Conservation (phyloP, 2,329 filamentous ascomycete genomes). For the Biscogniauxia marginata region DNA sequence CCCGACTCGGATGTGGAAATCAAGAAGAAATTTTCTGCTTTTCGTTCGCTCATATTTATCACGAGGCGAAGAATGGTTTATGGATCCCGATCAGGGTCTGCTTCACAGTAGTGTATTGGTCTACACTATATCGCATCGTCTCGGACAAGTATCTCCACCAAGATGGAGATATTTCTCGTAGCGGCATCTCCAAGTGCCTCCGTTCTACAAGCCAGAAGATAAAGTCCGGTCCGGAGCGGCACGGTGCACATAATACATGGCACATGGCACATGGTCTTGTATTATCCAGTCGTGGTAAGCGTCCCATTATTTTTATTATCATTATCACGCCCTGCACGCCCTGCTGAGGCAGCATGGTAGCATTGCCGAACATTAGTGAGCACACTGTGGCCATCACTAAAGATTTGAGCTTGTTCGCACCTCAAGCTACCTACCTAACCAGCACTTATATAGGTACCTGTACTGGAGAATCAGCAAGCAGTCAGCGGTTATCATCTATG, state of each 20-base stretch:
- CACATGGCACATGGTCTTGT: neutral
- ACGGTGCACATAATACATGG: neutral
- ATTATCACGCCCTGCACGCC: no score
- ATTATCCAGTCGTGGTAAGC: neutral
- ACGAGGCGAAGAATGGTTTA: neutral
- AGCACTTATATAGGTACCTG: neutral
- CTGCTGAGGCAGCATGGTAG: neutral
- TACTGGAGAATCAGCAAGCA: neutral
- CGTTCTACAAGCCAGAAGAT: neutral
- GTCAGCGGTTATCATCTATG: no score
- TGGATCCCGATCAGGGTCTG: neutral
- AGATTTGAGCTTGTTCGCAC: neutral
- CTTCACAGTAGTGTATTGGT: no score
- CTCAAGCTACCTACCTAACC: neutral
- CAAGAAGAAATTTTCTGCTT: neutral
- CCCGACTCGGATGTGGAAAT: neutral
- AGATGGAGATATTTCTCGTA: slow-evolving; percentile 19
- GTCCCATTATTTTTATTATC: neutral
- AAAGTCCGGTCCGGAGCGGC: neutral
- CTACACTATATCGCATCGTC: neutral
- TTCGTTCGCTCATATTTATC: neutral
- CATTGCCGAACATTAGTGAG: neutral
- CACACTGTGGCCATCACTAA: neutral
- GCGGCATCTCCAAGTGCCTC: slow-evolving; percentile 17
- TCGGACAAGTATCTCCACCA: slow-evolving; percentile 18